Evolutionary conservation across 768 basidiomycete genomes (phyloP).

Genomic region (Rhodotorula sphaerocarpa): DNA sequence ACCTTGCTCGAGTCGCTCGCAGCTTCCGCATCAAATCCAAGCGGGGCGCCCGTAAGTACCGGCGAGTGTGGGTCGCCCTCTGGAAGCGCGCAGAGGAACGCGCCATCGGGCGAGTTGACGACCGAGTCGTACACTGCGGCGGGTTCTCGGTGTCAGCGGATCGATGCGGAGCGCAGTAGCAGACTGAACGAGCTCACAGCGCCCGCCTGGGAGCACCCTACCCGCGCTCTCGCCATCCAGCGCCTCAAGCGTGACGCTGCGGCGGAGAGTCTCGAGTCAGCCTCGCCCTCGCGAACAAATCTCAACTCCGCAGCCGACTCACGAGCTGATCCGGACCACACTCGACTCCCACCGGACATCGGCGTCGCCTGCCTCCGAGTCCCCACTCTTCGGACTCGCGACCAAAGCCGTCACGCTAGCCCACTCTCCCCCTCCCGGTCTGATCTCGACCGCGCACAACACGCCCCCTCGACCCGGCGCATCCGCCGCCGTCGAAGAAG

Average conservation of each 20-base stretch:
- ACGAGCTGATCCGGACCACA: slow-evolving; percentile 3
- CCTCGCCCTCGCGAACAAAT: neutral
- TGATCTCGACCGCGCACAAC: neutral
- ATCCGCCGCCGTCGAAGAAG: too few species aligned
- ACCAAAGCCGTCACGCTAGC: neutral
- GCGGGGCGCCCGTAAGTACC: slow-evolving; percentile 1
- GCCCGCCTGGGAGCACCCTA: neutral
- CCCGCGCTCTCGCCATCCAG: neutral
- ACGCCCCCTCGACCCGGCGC: neutral
- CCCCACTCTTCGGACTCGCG: neutral
- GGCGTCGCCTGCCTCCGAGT: neutral
- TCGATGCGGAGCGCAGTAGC: neutral
- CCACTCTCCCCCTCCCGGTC: slow-evolving; percentile 14
- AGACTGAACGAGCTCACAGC: neutral
- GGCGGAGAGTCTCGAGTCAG: neutral
- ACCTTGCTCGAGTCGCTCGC: neutral
- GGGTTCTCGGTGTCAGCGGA: too few species aligned
- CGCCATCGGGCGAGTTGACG: slow-evolving; percentile 9
- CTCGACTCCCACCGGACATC: neutral
- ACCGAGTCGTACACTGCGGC: neutral
- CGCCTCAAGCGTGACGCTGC: slow-evolving; percentile 6
- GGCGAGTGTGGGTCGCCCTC: neutral
- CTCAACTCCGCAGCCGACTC: neutral
- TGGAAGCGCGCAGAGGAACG: slow-evolving; percentile 5
- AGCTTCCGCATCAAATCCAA: neutral